These are phyloP conservation scores for Chaetomium globosum DNA, from an alignment of 2,329 filamentous ascomycete genomes.

Conservation along the genomic window DNA sequence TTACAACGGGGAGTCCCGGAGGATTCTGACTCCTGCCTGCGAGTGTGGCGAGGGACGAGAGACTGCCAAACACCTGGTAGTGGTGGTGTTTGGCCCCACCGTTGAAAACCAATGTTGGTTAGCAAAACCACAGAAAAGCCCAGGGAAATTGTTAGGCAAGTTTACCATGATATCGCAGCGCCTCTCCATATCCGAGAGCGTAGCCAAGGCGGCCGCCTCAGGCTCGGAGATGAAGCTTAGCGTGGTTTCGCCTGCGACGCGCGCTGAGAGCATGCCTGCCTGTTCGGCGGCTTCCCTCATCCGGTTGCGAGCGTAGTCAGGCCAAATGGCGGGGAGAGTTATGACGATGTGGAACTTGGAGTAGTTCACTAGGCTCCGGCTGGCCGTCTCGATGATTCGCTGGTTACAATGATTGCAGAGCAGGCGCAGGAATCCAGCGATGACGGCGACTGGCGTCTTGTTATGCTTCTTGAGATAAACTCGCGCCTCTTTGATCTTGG, in stretches of 20 bases:
- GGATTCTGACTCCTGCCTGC: too few relatives aligned
- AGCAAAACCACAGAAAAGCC: not conserved
- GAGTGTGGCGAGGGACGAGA: too few relatives aligned
- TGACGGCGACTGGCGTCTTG: conserved; percentile 38
- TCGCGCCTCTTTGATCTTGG: conserved; percentile 42
- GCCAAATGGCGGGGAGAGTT: conserved; percentile 53
- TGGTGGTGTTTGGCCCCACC: too few relatives aligned
- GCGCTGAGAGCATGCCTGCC: conserved; percentile 44
- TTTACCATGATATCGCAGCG: conserved; percentile 21
- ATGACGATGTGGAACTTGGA: conserved; percentile 45
- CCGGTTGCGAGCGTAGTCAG: conserved; percentile 42
- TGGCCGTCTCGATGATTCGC: conserved; percentile 38
- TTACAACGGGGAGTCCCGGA: too few relatives aligned
- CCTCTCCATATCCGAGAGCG: conserved; percentile 38
- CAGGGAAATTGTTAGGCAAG: not conserved
- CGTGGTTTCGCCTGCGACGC: conserved; percentile 38
- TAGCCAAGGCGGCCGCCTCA: conserved; percentile 50
- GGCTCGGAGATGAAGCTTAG: conserved; percentile 48
- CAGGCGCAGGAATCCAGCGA: conserved; percentile 41
- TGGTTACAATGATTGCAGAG: conserved; percentile 42
- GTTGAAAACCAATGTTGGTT: too few relatives aligned
- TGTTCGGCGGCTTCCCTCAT: conserved; percentile 44
- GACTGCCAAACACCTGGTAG: too few relatives aligned
- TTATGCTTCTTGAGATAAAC: conserved; percentile 16
- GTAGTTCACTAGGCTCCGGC: conserved; percentile 32